Evolutionary conservation across 441 rosid species (phyloP).

Genomic region (Biscutella laevigata): DNA sequence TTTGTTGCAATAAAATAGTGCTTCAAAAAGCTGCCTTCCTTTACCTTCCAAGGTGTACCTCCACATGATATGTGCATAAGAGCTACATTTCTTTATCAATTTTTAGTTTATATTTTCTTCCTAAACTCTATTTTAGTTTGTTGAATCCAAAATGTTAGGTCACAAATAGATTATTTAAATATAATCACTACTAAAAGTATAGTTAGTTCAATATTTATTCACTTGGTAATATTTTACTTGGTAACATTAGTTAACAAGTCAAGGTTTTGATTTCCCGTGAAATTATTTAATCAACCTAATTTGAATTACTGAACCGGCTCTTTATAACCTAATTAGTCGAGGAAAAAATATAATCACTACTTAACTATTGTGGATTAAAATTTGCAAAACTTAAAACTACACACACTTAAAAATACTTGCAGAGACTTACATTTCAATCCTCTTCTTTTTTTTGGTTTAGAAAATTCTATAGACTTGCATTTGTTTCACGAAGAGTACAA

Average conservation of each 20-base stretch:
- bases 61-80: conserved; percentile 11
- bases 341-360: too few relatives aligned
- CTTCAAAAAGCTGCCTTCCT: conserved; percentile 7
- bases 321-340: too few relatives aligned
- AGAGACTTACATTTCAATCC: not conserved
- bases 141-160: not conserved
- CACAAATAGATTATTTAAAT: not conserved
- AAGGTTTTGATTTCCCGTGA: too few relatives aligned
- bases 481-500: not conserved
- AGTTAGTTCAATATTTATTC: too few relatives aligned
- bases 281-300: too few relatives aligned
- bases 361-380: not conserved
- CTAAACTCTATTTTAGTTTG: not conserved
- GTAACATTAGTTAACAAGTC: too few relatives aligned
- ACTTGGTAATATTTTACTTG: too few relatives aligned
- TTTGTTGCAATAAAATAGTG: conserved; percentile 11
- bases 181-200: too few relatives aligned
- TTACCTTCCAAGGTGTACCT: conserved; percentile 17
- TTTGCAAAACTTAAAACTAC: too few relatives aligned
- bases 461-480: not conserved
- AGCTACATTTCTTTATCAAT: not conserved
- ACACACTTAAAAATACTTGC: too few relatives aligned
- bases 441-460: not conserved
- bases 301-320: too few relatives aligned
- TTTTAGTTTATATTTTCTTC: too few relatives aligned